Conservation (phyloP, 306 rosid genomes). For the Echinosophora koreensis region DNA sequence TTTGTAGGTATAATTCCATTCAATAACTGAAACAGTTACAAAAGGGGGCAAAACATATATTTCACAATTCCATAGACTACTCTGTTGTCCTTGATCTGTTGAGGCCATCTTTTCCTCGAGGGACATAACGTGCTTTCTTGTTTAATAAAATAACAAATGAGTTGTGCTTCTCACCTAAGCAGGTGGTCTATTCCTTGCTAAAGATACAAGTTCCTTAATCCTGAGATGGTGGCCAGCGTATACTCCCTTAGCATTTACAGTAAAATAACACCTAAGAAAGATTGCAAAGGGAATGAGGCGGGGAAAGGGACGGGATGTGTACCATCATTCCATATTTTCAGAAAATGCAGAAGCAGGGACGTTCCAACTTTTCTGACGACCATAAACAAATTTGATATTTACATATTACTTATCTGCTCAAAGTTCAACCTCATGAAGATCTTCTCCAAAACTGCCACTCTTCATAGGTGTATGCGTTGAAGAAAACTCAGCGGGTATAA, state of each 20-base stretch:
- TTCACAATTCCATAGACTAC: conserved; percentile 55
- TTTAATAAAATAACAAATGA: conserved; percentile 74
- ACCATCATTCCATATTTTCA: conserved; percentile 39
- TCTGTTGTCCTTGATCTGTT: conserved; percentile 45
- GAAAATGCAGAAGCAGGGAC: conserved; percentile 53
- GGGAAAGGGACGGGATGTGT: conserved; percentile 2
- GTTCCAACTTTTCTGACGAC: conserved; percentile 57
- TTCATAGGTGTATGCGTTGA: conserved; percentile 41
- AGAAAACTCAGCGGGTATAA: conserved; percentile 58
- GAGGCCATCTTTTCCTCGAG: conserved; percentile 48
- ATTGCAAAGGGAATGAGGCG: conserved; percentile 4
- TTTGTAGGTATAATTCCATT: conserved; percentile 28
- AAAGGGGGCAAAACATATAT: conserved; percentile 41
- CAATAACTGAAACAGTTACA: conserved; percentile 30
- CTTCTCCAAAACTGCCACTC: conserved; percentile 68
- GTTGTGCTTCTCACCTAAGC: conserved; percentile 56
- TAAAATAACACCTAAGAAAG: conserved; percentile 43
- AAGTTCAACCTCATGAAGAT: conserved; percentile 89
- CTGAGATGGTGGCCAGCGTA: conserved; percentile 39
- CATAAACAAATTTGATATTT: conserved; percentile 82
- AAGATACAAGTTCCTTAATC: conserved; percentile 48
- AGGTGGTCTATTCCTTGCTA: conserved; percentile 40
- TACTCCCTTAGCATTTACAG: conserved; percentile 51
- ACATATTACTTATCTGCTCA: conserved; percentile 68
- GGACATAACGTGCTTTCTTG: conserved; percentile 36